Conservation (phyloP, 805 yeast species). For the Grigorovia humatica region DNA sequence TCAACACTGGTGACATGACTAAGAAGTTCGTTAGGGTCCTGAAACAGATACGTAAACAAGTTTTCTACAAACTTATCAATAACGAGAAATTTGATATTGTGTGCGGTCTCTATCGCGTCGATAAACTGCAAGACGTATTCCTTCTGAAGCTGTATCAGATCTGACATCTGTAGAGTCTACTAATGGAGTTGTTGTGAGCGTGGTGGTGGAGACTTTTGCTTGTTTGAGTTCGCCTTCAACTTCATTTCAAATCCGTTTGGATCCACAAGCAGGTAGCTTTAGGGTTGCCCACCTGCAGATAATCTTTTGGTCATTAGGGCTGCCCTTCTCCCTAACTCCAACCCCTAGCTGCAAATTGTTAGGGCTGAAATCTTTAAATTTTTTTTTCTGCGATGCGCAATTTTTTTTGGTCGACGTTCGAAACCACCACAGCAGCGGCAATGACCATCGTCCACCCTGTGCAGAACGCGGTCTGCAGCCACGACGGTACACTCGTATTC, state of each 20-base stretch:
- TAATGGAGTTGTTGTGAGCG: too few species aligned
- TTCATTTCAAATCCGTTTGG: background rate
- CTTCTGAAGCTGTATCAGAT: constrained; percentile 31
- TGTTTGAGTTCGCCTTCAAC: too few species aligned
- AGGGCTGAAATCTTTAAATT: background rate
- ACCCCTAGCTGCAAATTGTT: background rate
- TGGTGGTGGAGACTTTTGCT: too few species aligned
- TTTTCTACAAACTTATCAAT: constrained; percentile 47
- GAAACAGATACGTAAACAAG: constrained; percentile 38
- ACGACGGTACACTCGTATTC: constrained; percentile 39
- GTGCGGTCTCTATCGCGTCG: constrained; percentile 34
- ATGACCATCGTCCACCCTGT: constrained; percentile 55
- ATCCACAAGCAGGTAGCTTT: background rate
- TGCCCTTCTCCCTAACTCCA: too few species aligned
- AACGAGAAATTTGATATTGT: constrained; percentile 41
- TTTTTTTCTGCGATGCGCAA: background rate
- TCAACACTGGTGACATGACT: constrained; percentile 55
- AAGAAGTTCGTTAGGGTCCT: constrained; percentile 34
- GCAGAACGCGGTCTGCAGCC: constrained; percentile 43
- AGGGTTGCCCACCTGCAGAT: too few species aligned
- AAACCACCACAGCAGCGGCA: background rate
- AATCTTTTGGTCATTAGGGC: too few species aligned
- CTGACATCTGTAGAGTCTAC: constrained; percentile 23
- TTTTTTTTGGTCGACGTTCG: too few species aligned
- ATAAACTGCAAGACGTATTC: constrained; percentile 29